Evolutionary conservation across 2,329 filamentous ascomycete genomes (phyloP).

Genomic region (Fusarium denticulatum): DNA sequence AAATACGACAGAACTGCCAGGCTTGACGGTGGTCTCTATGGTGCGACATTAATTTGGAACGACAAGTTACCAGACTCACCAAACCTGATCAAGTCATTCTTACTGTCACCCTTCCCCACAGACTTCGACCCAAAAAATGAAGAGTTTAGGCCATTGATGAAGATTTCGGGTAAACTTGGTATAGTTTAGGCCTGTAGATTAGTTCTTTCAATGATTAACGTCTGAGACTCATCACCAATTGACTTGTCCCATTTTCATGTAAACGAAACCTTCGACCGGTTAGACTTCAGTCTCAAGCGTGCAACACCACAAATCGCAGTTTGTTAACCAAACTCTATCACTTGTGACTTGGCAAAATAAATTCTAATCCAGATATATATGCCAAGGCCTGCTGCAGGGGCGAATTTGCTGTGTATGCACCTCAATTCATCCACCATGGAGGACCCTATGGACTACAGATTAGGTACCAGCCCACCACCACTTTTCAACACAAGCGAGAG

Average conservation of each 20-base stretch:
- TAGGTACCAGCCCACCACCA: fast-evolving
- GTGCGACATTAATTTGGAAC: fast-evolving
- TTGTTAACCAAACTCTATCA: neutral
- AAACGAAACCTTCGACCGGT: neutral
- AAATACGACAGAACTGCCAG: neutral
- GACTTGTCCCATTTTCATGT: neutral
- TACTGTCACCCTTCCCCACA: no score
- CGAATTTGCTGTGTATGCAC: neutral
- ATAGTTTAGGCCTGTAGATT: no score
- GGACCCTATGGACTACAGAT: neutral
- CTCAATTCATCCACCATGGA: neutral
- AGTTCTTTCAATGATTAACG: neutral
- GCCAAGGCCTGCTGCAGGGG: fast-evolving
- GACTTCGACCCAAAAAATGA: fast-evolving
- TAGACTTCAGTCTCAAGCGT: neutral
- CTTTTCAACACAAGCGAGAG: neutral
- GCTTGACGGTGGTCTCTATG: fast-evolving
- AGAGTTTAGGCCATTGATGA: neutral
- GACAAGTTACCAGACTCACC: neutral
- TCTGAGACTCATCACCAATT: neutral
- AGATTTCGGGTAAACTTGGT: neutral
- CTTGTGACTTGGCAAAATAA: fast-evolving
- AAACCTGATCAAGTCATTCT: neutral
- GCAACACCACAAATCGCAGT: fast-evolving
- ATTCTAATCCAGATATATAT: fast-evolving